Evolutionary conservation across 2,329 filamentous ascomycete species (phyloP), one percentile per base, ranked within the genome.

Genomic region (Xylariaceae sp.): DNA sequence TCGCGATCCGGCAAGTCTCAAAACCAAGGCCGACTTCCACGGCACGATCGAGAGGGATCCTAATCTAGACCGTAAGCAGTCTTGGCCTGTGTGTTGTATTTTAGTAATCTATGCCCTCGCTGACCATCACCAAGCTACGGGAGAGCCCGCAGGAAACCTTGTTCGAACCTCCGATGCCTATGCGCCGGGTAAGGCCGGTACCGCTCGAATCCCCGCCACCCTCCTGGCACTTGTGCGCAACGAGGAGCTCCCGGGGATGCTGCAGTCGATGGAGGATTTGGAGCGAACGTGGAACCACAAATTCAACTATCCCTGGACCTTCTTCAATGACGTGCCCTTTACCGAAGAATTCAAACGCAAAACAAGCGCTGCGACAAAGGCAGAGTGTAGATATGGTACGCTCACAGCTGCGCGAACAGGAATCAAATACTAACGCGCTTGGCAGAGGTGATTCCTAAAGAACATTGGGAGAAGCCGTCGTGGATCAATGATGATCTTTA

Each of bases 281-380:
- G 94, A 99, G 74, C 78, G 87, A 61, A 97, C 92, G 1, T 99
- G 92, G 91, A 99, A 99, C 68, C 79, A 84, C 78, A 99, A 99
- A 69, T 99, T 97, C 82, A 99, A 99, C 76, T 99, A 99, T 69
- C 94, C 94, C 0, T 99, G 94, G 90, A 96, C 91, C 8, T 99
- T 99, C 71, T 95, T 99, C 80, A 99, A 99, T 74, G 92, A 99
- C 67, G 86, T 89, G 49, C 89, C 89, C 15, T 99, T 99, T 68
- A 86, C 87, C 2, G 88, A 94, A 15, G 92, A 97, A 65, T 99
- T 99, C 77, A 97, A 95, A 75, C 77, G 76, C 65, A 83, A 81
- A 71, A 97, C 92, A 0, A 78, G 80, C 58, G 89, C 85, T 26
- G 85, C 82, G 47, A 97, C 92, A 16, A 96, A 95, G 62, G 94